These are phyloP conservation scores for Daldinia eschscholtzii DNA, from an alignment of 2,329 filamentous ascomycete species.

Conservation along the genomic window DNA sequence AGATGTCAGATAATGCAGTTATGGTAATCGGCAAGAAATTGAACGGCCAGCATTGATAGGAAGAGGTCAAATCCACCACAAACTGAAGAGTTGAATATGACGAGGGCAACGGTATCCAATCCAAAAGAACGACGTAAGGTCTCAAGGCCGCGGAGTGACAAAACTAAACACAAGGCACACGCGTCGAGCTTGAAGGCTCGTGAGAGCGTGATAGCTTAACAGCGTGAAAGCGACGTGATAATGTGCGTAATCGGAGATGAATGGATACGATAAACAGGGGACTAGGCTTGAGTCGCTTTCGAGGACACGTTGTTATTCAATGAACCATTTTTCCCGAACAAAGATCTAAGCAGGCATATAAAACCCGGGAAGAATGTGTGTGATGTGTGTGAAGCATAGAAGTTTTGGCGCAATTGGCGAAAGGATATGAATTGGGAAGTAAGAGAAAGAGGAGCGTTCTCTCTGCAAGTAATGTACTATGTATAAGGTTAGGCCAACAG, in stretches of 20 bases:
- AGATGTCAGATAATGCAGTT: conserved; percentile 40
- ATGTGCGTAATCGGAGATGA: conserved; percentile 43
- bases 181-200: conserved; percentile 32
- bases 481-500: conserved; percentile 4
- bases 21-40: conserved; percentile 31
- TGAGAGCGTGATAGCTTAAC: conserved; percentile 25
- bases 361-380: background rate
- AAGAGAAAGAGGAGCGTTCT: conserved; percentile 13
- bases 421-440: conserved; percentile 20
- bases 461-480: conserved; percentile 28
- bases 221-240: conserved; percentile 34
- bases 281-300: conserved; percentile 25
- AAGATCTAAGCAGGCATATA: background rate
- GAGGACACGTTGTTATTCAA: conserved; percentile 27
- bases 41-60: conserved; percentile 19
- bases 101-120: conserved; percentile 15
- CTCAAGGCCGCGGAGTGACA: conserved; percentile 15
- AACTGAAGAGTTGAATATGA: conserved; percentile 9
- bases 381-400: background rate
- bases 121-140: background rate
- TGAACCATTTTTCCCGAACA: conserved; percentile 3
- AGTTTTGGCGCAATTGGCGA: conserved; percentile 18
- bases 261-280: conserved; percentile 26
- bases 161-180: conserved; percentile 22
- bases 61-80: conserved; percentile 23